Percentiles rank a stretch among this genome's conserved stretches.
Conservation (phyloP, 2,329 filamentous ascomycete species). For the Leptographium lundbergii region DNA sequence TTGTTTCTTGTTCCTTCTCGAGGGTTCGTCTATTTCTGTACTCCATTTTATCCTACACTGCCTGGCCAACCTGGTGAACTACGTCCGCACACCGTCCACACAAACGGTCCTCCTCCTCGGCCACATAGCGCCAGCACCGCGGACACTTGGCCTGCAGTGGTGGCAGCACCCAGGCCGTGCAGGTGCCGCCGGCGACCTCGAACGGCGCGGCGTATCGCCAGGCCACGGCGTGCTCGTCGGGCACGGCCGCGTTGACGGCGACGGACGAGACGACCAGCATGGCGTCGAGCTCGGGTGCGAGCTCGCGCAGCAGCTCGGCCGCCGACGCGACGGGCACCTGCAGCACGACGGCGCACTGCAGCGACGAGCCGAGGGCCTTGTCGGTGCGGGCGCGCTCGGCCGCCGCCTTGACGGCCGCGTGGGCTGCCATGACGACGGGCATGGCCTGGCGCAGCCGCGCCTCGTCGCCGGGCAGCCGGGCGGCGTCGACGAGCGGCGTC, state of each 20-base stretch:
- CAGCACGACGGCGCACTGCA: slow-evolving; percentile 62
- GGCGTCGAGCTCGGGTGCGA: slow-evolving; percentile 38
- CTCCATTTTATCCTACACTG: no score
- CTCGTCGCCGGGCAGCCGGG: slow-evolving; percentile 28
- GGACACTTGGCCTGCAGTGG: slow-evolving; percentile 57
- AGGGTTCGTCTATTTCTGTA: no score
- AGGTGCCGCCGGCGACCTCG: slow-evolving; percentile 24
- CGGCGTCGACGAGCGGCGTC: slow-evolving; percentile 27
- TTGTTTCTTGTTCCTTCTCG: no score
- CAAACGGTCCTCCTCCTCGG: slow-evolving; percentile 50
- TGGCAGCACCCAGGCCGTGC: slow-evolving; percentile 32
- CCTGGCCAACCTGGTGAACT: slow-evolving; percentile 24
- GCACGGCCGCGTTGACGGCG: slow-evolving; percentile 25
- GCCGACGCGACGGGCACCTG: slow-evolving; percentile 24
- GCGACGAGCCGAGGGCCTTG: slow-evolving; percentile 66
- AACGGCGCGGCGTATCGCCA: slow-evolving; percentile 33
- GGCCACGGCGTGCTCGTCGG: slow-evolving; percentile 18
- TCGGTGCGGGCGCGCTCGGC: slow-evolving; percentile 60
- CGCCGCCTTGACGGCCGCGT: slow-evolving; percentile 58
- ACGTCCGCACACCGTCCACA: slow-evolving; percentile 64
- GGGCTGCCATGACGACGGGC: slow-evolving; percentile 38
- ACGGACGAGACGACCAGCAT: slow-evolving; percentile 62
- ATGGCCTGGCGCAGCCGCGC: slow-evolving; percentile 28
- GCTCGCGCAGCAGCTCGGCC: slow-evolving; percentile 25
- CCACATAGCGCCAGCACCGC: slow-evolving; percentile 79